phyloP scores from a whole-genome alignment of 139 green algal species.

The Zygnema cylindricum region DNA sequence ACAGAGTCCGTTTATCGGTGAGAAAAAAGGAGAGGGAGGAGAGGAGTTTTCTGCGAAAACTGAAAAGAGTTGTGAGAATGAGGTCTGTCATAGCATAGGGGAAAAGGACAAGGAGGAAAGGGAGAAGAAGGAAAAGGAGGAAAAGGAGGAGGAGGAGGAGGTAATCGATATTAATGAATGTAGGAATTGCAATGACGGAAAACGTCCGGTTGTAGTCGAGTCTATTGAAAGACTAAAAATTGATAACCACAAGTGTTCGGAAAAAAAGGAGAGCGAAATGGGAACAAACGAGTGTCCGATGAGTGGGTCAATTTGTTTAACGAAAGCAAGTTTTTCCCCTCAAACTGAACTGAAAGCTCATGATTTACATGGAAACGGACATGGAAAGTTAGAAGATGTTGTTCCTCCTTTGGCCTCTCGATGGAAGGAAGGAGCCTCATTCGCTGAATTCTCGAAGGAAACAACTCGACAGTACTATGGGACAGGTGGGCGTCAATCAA shows the following conservation, averaged over 20 bases:
- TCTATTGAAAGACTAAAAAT: too few relatives aligned
- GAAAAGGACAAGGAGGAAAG: constrained; percentile 15
- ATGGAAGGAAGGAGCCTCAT: constrained; percentile 37
- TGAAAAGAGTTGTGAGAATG: neutral
- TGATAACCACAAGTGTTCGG: neutral
- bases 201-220: neutral
- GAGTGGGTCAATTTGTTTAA: neutral
- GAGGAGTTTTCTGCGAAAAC: neutral
- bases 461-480: constrained; percentile 44
- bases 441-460: constrained; percentile 44
- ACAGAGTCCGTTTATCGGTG: too few relatives aligned
- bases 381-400: neutral
- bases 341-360: neutral
- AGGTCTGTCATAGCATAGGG: neutral
- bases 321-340: neutral
- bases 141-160: neutral
- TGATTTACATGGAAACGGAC: neutral
- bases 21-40: neutral
- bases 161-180: neutral
- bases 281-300: constrained; percentile 5
- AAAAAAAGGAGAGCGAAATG: constrained; percentile 15
- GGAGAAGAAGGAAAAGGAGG: neutral
- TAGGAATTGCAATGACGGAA: too few relatives aligned
- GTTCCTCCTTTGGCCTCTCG: constrained; percentile 10
- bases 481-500: constrained; percentile 3